Percentiles rank a stretch among this genome's conserved stretches.
Evolutionary conservation across 768 basidiomycete species (phyloP).

Genomic region (Melanogaster broomeanus): DNA sequence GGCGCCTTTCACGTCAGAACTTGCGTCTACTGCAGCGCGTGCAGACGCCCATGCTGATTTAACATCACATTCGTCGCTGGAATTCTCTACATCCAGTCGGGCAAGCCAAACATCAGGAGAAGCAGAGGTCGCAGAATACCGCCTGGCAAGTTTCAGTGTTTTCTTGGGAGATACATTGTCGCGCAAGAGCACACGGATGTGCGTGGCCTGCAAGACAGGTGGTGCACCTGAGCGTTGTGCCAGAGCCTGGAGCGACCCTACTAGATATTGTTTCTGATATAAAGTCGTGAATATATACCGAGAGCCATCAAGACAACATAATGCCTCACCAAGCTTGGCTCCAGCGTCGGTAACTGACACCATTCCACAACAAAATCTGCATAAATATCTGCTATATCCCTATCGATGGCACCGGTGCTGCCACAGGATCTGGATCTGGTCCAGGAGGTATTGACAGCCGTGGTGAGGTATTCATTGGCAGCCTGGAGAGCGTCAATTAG

Average conservation of each 20-base stretch:
- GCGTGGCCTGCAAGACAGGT: conserved; percentile 36
- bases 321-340: conserved; percentile 32
- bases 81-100: conserved; percentile 47
- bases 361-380: conserved; percentile 49
- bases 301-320: neutral
- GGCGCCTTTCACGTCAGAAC: conserved; percentile 20
- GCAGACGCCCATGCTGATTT: conserved; percentile 47
- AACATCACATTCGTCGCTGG: conserved; percentile 25
- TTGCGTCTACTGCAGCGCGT: conserved; percentile 34
- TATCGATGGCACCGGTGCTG: conserved; percentile 21
- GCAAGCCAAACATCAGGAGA: conserved; percentile 54
- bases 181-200: conserved; percentile 36
- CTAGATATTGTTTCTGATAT: conserved; percentile 56
- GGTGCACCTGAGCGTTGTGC: conserved; percentile 22
- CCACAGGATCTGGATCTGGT: conserved; percentile 6
- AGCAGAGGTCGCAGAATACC: conserved; percentile 44
- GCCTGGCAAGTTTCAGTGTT: conserved; percentile 41
- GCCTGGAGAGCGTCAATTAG: conserved; percentile 31
- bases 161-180: conserved; percentile 30
- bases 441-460: conserved; percentile 30
- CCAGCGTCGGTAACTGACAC: conserved; percentile 38
- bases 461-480: conserved; percentile 31
- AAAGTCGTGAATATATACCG: neutral
- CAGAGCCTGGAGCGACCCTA: conserved; percentile 42
- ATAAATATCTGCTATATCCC: conserved; percentile 37